phyloP scores from a whole-genome alignment of 129 eudicot genomes.

The Gnaphalium uliginosum region DNA sequence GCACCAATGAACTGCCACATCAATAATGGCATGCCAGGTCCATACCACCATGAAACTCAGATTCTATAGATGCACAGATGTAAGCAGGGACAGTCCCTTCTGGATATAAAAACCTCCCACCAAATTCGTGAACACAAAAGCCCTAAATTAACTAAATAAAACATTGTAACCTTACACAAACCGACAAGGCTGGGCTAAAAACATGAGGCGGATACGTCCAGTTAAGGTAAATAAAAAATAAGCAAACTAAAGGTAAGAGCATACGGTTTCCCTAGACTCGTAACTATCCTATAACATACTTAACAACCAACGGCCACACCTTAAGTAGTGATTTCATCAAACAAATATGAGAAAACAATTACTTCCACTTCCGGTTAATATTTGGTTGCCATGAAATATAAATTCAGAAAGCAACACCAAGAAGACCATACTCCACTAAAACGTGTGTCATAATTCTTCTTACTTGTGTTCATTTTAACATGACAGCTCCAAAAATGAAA shows the following conservation, averaged over 20 bases:
- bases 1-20: conserved; percentile 9
- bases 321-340: background rate
- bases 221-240: background rate
- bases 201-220: background rate
- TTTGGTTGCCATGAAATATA: background rate
- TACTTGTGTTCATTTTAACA: background rate
- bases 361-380: background rate
- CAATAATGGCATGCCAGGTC: background rate
- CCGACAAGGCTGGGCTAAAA: background rate
- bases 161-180: background rate
- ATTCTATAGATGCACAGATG: background rate
- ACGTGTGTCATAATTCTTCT: background rate
- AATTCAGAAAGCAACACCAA: background rate
- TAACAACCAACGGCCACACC: background rate
- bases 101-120: background rate
- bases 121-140: background rate
- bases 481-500: background rate
- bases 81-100: background rate
- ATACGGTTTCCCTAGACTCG: background rate
- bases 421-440: background rate
- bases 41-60: background rate
- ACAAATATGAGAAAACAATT: background rate
- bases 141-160: background rate
- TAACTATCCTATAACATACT: background rate
- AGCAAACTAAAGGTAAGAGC: background rate